These are phyloP conservation scores for Phytophthora pinifolia DNA, from an alignment of 352 stramenopile genomes.

Conservation along the genomic window DNA sequence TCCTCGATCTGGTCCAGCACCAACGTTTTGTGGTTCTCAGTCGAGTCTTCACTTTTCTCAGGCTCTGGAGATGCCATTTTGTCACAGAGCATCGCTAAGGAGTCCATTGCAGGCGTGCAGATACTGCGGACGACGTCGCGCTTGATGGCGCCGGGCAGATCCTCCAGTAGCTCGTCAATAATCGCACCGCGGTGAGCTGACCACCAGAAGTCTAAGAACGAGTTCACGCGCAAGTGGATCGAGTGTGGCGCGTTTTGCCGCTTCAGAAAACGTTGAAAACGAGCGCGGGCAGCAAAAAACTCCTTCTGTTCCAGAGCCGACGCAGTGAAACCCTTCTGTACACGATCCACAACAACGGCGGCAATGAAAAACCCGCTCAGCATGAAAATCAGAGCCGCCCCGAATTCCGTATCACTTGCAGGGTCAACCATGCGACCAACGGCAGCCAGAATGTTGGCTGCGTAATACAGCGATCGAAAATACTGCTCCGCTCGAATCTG, in stretches of 20 bases:
- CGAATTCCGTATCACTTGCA: conserved; percentile 47
- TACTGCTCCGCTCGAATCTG: conserved; percentile 51
- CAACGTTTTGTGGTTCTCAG: conserved; percentile 1
- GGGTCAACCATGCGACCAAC: conserved; percentile 52
- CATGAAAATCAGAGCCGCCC: conserved; percentile 58
- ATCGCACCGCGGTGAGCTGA: conserved; percentile 61
- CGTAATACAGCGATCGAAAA: conserved; percentile 59
- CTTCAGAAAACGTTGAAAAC: conserved; percentile 67
- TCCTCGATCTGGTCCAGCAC: conserved; percentile 41
- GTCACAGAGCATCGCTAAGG: conserved; percentile 37
- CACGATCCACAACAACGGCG: conserved; percentile 66
- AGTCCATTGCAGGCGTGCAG: conserved; percentile 49
- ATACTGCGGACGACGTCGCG: conserved; percentile 62
- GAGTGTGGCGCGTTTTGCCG: conserved; percentile 49
- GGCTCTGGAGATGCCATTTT: not conserved
- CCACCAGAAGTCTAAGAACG: conserved; percentile 75
- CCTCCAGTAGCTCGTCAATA: conserved; percentile 55
- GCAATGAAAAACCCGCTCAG: conserved; percentile 69
- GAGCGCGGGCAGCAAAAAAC: conserved; percentile 55
- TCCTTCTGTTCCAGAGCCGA: conserved; percentile 71
- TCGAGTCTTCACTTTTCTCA: not conserved
- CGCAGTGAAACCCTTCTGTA: conserved; percentile 65
- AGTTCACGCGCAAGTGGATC: conserved; percentile 62
- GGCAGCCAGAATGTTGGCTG: conserved; percentile 49
- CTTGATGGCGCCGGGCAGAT: conserved; percentile 56